Conservation (phyloP, 2,329 filamentous ascomycete species). For the Aspergillus clavatus region DNA sequence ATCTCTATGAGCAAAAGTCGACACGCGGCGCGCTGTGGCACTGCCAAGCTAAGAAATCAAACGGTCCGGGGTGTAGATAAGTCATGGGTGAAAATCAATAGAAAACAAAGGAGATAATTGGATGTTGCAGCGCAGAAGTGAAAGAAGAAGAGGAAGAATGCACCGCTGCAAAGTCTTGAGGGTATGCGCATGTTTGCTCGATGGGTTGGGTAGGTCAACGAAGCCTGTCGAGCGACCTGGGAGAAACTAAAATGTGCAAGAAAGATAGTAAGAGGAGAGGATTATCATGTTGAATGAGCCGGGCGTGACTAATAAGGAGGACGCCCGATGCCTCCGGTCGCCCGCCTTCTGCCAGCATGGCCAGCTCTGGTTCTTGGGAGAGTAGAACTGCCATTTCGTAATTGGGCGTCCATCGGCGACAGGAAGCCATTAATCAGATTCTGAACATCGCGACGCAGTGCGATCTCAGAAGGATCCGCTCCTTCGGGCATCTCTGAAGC, state of each 20-base stretch:
- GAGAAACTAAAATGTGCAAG: conserved; percentile 8
- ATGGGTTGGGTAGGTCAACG: not conserved
- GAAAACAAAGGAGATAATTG: not conserved
- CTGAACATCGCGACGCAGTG: conserved; percentile 30
- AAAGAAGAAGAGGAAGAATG: no score
- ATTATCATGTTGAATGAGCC: conserved; percentile 1
- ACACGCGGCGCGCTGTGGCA: not conserved
- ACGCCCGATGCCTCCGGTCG: conserved; percentile 29
- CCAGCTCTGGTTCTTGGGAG: conserved; percentile 7
- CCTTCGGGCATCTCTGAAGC: conserved; percentile 9
- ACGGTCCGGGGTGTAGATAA: no score
- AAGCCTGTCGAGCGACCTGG: not conserved
- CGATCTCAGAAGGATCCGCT: conserved; percentile 18
- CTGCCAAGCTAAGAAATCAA: not conserved
- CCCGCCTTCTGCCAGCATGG: conserved; percentile 18
- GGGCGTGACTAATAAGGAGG: conserved; percentile 27
- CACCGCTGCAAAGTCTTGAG: no score
- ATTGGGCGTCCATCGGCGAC: conserved; percentile 20
- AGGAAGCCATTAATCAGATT: conserved; percentile 37
- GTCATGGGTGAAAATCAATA: no score
- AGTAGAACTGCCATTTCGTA: conserved; percentile 13
- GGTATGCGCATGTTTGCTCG: not conserved
- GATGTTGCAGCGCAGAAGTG: no score
- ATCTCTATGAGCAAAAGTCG: not conserved
- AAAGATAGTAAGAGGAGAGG: conserved; percentile 1